Evolutionary conservation across 352 stramenopile species (phyloP), one percentile per base, ranked within the genome.

Genomic region (Phytophthora ohioensis): DNA sequence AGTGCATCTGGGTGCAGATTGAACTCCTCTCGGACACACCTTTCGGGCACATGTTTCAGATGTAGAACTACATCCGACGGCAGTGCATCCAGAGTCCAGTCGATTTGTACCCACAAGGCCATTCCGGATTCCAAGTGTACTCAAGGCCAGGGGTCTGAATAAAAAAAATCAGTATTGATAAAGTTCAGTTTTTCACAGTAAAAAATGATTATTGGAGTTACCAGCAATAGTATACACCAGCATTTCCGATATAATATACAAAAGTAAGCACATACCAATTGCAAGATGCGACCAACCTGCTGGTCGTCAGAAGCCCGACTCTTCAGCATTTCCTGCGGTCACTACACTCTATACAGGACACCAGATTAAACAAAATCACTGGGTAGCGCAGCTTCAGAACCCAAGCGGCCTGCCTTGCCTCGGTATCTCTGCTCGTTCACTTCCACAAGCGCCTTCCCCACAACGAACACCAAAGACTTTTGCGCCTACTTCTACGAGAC

Each of bases 401-500:
- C 8, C 36, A 17, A 48, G 5, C 15, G 38, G 36, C 27, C 36
- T 38, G 3, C 17, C 0, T 0, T 10, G 36, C 21, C 21, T 9
- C 9, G 21, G 6, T 8, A 47, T 32, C 32, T 57, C 4, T 21
- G 8, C n/a, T 46, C 11, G 31, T 5, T 39, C 39, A 61, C 30
- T 61, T 41, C n/a, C 27, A 61, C 31, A 61, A 49, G 4, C 39
- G 13, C 21, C 39, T 15, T 42, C 35, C 38, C 1, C 31, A 49
- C 21, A 21, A 21, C 34, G 10, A 27, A 27, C 12, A 65, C 41
- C 59, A 53, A 60, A 42, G 49, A 49, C 5, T 9, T 48, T 13
- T 60, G 39, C 41, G 60, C 60, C 7, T 60, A 39, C 42, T 61
- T 68, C 31, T 61, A 61, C 41, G 13, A 49, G 49, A 2, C 30